Evolutionary conservation across 225 moss, liverwort and hornwort genomes (phyloP), one percentile per base, ranked within the genome.

Genomic region (Pseudisothecium myosuroides): DNA sequence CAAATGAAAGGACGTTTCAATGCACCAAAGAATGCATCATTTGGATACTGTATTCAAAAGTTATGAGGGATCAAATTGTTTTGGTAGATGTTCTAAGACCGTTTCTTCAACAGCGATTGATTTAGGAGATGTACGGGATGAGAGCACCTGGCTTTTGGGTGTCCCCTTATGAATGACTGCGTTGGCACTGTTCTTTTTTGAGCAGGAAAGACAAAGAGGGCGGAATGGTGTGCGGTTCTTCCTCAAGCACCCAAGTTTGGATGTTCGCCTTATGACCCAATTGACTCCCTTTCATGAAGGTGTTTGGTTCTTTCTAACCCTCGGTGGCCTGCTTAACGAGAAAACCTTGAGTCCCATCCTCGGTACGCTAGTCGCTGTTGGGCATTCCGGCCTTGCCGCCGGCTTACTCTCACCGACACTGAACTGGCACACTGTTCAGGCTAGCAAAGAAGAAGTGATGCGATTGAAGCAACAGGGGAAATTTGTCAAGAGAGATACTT

Each of bases 341-440:
- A 92, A 59, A 45, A 91, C 93, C 29, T 87, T 96, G 77, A 86
- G 92, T 74, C 96, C 96, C 59, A 82, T 96, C 63, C 93, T 98
- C 56, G 84, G 39, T 6, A 82, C 81, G 60, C 88, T 96, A 26
- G 94, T 95, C 50, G 55, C 67, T 75, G 92, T 82, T 82, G 94
- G 95, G 43, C 93, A 83, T 82, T 91, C 96, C 66, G 93, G 93
- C 69, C 87, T 94, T 84, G 97, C 96, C 29, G 95, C 94, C 17
- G 94, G 91, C 84, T 87, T 98, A 12, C 92, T 96, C 87, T 96
- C 94, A 28, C 97, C 97, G 1, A 90, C 94, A 36, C 92, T 96
- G 32, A 98, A 96, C 81, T 96, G 96, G 97, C 94, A 98, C 86
- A 96, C 96, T 52, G 93, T 98, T 23, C 96, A 95, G 92, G 96